Evolutionary conservation across 2,329 filamentous ascomycete species (phyloP), one percentile per base, ranked within the genome.

Genomic region (Aspergillus ruber): DNA sequence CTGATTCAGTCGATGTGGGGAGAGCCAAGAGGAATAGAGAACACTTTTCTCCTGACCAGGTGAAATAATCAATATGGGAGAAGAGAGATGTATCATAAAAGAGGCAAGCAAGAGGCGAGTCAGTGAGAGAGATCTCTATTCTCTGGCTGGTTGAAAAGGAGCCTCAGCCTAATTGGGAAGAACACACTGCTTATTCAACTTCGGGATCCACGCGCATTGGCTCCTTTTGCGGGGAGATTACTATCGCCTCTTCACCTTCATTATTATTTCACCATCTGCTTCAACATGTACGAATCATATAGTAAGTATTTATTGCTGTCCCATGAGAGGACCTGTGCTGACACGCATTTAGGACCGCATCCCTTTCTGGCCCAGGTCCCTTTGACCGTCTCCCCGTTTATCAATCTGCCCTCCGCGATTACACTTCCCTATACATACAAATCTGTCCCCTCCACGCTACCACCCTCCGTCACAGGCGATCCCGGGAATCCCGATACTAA

Each of bases 341-440:
- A 32, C 25, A 27, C 44, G 50, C 17, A 15, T 10, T 10, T 53
- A 89, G 86, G 80, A 56, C 83, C 89, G 13, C 90, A 96, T 71
- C 88, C 86, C 13, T 82, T 96, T 55, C 83, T 98, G 42, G 87
- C 90, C 56, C 93, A 98, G 72, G 83, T 97, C 36, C 90, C 93
- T 25, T 75, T 98, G 47, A 94, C 90, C 43, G 90, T 97, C 40
- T 96, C 91, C 3, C 93, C 93, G 21, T 96, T 96, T 74, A 82
- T 97, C 60, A 86, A 85, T 50, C 84, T 98, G 27, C 93, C 93
- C 9, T 85, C 88, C 25, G 86, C 91, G 21, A 87, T 90, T 17
- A 95, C 90, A 0, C 82, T 98, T 6, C 91, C 93, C 20, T 97
- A 97, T 74, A 95, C 89, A 58, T 97, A 96, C 79, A 91, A 90